Conservation (phyloP, 148 eudicot species). For the Arbutus unedo region DNA sequence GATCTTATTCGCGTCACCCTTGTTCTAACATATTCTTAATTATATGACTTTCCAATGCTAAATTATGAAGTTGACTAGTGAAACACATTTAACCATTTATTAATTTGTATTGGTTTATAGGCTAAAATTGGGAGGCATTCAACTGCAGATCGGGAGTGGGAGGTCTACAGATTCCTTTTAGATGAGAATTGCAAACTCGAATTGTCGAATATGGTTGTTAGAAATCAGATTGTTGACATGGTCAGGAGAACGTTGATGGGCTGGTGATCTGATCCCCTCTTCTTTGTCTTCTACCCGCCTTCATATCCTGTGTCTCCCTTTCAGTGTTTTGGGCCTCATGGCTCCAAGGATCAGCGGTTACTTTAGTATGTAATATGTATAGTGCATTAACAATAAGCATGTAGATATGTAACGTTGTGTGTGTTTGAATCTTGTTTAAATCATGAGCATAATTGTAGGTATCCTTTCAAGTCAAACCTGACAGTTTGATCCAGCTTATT, state of each 20-base stretch:
- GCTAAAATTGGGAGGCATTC: slow-evolving; percentile 81
- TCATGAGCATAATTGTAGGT: background rate
- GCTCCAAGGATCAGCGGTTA: background rate
- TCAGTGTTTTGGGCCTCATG: background rate
- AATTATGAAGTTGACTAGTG: background rate
- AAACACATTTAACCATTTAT: background rate
- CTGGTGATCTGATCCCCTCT: slow-evolving; percentile 37
- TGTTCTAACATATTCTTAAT: background rate
- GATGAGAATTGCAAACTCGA: slow-evolving; percentile 59
- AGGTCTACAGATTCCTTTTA: slow-evolving; percentile 72
- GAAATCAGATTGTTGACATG: slow-evolving; percentile 57
- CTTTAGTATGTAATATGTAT: background rate
- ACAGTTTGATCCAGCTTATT: background rate
- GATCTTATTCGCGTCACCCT: background rate
- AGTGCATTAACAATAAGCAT: background rate
- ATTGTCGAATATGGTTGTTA: slow-evolving; percentile 41
- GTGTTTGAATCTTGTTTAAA: background rate
- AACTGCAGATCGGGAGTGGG: slow-evolving; percentile 74
- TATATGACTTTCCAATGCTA: background rate
- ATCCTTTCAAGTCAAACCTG: background rate
- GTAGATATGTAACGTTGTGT: background rate
- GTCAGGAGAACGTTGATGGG: slow-evolving; percentile 80
- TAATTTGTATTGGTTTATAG: slow-evolving; percentile 29
- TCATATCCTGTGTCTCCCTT: background rate
- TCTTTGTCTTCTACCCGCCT: background rate